Evolutionary conservation across 306 rosid species (phyloP).

Genomic region (Potentilla sterilis): DNA sequence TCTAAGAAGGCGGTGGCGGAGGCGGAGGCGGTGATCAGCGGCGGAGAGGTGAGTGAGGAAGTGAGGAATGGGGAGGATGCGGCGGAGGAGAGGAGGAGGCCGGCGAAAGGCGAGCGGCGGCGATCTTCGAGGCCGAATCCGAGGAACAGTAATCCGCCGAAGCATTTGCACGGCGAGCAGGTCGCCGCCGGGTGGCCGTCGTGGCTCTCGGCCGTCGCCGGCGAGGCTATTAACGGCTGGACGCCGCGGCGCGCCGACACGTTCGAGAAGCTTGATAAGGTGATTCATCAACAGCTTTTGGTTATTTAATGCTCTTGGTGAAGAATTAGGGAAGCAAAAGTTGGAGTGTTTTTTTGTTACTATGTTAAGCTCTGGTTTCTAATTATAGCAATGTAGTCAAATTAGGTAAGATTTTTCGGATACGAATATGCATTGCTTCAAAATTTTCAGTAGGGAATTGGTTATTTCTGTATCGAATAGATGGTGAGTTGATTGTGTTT

Average conservation of each 20-base stretch:
- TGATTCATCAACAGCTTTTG: slow-evolving; percentile 2
- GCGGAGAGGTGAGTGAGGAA: slow-evolving; percentile 2
- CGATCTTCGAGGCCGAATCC: slow-evolving; percentile 85
- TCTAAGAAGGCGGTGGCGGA: slow-evolving; percentile 17
- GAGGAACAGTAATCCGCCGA: slow-evolving; percentile 77
- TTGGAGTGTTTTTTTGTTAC: slow-evolving; percentile 5
- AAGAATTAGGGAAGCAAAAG: neutral
- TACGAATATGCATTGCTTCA: neutral
- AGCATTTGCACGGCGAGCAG: slow-evolving; percentile 87
- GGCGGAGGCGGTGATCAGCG: neutral
- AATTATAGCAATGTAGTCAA: slow-evolving; percentile 12
- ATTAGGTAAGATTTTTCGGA: slow-evolving; percentile 17
- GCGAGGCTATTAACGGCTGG: slow-evolving; percentile 95
- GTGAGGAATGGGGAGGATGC: slow-evolving; percentile 41
- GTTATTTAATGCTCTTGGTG: neutral
- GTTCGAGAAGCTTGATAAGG: slow-evolving; percentile 94
- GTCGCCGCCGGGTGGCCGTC: slow-evolving; percentile 99
- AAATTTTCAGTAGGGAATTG: too few relatives aligned
- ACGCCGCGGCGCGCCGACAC: slow-evolving; percentile 87
- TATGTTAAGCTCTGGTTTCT: slow-evolving; percentile 14
- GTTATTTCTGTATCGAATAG: too few relatives aligned
- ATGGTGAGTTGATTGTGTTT: too few relatives aligned
- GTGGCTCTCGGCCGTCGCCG: slow-evolving; percentile 97
- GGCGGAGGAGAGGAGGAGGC: slow-evolving; percentile 45
- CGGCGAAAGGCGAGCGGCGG: slow-evolving; percentile 56